These are phyloP conservation scores for Suhomyces kunorum DNA, from an alignment of 1,139 yeast species.

Conservation along the genomic window DNA sequence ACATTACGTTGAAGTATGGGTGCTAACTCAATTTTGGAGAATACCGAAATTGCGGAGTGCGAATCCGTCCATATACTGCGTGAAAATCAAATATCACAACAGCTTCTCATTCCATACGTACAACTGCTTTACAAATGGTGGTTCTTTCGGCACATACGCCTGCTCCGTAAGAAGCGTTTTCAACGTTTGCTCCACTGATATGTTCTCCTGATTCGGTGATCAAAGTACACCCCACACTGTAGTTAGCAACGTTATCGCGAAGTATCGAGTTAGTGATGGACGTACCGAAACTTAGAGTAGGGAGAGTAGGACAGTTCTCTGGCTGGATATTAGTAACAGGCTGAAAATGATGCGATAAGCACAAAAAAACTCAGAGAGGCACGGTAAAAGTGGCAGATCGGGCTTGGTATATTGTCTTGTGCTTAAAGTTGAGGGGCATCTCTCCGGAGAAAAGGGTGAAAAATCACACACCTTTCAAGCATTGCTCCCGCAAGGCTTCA, in stretches of 20 bases:
- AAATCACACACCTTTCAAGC: slow-evolving; percentile 32
- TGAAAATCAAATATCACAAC: no score
- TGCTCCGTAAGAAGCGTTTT: slow-evolving; percentile 90
- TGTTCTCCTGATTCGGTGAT: slow-evolving; percentile 51
- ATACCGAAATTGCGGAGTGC: no score
- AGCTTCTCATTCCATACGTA: slow-evolving; percentile 21
- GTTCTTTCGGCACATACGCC: slow-evolving; percentile 90
- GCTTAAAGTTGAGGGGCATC: neutral
- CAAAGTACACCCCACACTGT: slow-evolving; percentile 78
- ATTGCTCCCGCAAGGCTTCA: slow-evolving; percentile 25
- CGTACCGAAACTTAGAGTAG: slow-evolving; percentile 72
- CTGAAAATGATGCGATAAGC: neutral
- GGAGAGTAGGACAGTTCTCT: slow-evolving; percentile 68
- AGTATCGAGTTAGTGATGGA: no score
- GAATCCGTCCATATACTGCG: no score
- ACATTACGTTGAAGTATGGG: no score
- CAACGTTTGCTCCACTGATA: slow-evolving; percentile 81
- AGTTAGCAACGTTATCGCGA: no score
- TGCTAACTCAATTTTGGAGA: no score
- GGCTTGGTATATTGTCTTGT: no score
- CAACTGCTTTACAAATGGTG: slow-evolving; percentile 69
- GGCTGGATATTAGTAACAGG: slow-evolving; percentile 32
- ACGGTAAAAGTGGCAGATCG: neutral
- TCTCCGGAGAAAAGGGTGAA: neutral
- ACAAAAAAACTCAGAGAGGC: no score